phyloP scores from a whole-genome alignment of 1,284 basidiomycete species.

The Uromyces viciae-fabae region DNA sequence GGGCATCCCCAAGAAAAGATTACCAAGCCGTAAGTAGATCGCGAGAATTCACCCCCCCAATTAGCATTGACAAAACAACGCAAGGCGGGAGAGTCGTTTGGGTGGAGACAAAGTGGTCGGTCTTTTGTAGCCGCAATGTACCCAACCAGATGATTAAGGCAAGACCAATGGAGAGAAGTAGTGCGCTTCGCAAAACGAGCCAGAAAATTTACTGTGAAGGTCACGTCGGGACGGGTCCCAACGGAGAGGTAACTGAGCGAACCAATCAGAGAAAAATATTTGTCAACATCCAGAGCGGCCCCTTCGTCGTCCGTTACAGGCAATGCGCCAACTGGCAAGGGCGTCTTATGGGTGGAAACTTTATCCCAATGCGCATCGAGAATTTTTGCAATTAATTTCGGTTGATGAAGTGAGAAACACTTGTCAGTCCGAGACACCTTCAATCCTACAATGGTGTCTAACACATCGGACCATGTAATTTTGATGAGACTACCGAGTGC shows the following conservation, averaged over 20 bases:
- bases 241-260: not conserved
- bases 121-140: not conserved
- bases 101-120: not conserved
- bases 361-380: not conserved
- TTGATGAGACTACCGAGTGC: not conserved
- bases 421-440: too few species aligned
- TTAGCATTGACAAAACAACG: conserved; percentile 17
- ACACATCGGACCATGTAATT: not conserved
- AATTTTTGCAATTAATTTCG: not conserved
- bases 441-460: not conserved
- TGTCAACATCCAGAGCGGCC: not conserved
- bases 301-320: not conserved
- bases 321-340: not conserved
- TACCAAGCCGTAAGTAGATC: conserved; percentile 5
- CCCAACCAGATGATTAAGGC: not conserved
- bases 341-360: not conserved
- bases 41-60: conserved; percentile 17
- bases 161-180: not conserved
- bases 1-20: not conserved
- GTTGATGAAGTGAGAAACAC: not conserved
- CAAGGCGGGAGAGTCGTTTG: not conserved
- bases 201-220: conserved; percentile 10
- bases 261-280: not conserved
- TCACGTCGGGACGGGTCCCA: not conserved
- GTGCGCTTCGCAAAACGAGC: not conserved